phyloP scores from a whole-genome alignment of 2,329 filamentous ascomycete species.

The Colletotrichum euphorbiae region DNA sequence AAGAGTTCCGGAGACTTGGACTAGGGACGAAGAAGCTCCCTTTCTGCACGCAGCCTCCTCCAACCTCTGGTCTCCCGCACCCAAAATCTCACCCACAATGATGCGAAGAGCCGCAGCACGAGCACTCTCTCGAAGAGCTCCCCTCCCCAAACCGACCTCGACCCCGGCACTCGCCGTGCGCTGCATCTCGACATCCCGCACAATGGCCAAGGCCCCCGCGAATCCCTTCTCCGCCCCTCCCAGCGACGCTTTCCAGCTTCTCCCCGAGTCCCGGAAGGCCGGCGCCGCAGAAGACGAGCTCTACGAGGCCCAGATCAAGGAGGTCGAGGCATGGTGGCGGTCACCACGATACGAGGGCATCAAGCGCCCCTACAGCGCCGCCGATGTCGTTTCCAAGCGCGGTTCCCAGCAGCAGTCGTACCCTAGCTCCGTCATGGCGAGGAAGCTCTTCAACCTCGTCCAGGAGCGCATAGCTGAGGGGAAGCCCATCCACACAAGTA shows the following conservation, averaged over 20 bases:
- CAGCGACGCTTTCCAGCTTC: constrained; percentile 86
- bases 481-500: constrained; percentile 93
- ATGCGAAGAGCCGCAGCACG: constrained; percentile 50
- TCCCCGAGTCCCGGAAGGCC: constrained; percentile 81
- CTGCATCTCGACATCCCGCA: constrained; percentile 47
- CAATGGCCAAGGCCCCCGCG: constrained; percentile 45
- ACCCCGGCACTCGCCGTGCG: constrained; percentile 44
- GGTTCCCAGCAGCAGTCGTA: constrained; percentile 89
- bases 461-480: constrained; percentile 81
- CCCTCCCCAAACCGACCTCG: constrained; percentile 40
- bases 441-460: constrained; percentile 92
- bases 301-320: constrained; percentile 84
- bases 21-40: no score
- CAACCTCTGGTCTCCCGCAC: neutral
- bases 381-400: constrained; percentile 92
- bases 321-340: constrained; percentile 92
- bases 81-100: constrained; percentile 41
- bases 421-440: constrained; percentile 92
- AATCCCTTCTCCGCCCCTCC: constrained; percentile 50
- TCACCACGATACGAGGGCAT: constrained; percentile 88
- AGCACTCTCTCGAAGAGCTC: constrained; percentile 46
- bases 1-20: neutral
- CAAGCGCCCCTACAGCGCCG: constrained; percentile 89
- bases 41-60: neutral
- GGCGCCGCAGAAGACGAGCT: constrained; percentile 86